A percentile compares a stretch with the other conserved stretches of the same genome.
Conservation (phyloP, 2,329 filamentous ascomycete genomes). For the Fusarium albosuccineum region DNA sequence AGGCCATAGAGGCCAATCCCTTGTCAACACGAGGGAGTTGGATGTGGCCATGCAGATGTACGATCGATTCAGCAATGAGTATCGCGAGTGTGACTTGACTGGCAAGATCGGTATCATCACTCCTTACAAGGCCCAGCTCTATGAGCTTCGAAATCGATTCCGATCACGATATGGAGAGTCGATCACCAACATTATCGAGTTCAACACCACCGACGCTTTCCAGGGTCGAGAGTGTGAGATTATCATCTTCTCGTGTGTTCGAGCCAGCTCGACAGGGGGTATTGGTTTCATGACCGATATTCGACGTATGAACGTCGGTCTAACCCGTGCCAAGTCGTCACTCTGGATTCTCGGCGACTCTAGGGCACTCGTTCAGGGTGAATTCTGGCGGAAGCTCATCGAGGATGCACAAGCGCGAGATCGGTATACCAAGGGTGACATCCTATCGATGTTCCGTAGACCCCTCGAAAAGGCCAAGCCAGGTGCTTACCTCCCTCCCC, state of each 20-base stretch:
- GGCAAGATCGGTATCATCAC: conserved; percentile 97
- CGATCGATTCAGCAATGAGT: conserved; percentile 81
- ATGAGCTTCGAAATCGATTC: conserved; percentile 83
- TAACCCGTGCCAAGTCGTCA: conserved; percentile 96
- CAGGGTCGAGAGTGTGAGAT: conserved; percentile 97
- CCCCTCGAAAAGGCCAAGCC: conserved; percentile 55
- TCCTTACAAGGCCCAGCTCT: conserved; percentile 94
- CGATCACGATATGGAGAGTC: conserved; percentile 76
- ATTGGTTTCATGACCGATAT: conserved; percentile 99
- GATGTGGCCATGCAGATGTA: conserved; percentile 89
- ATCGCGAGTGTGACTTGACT: conserved; percentile 74
- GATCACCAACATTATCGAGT: conserved; percentile 87
- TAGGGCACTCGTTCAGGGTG: conserved; percentile 83
- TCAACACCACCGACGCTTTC: conserved; percentile 99
- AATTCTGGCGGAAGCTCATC: conserved; percentile 91
- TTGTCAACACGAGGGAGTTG: conserved; percentile 90
- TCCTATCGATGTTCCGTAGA: conserved; percentile 63
- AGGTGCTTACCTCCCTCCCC: conserved; percentile 36
- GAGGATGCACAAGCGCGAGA: conserved; percentile 81
- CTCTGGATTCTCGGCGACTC: conserved; percentile 97
- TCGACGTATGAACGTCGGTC: conserved; percentile 98
- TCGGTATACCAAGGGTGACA: conserved; percentile 78
- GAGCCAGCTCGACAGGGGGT: conserved; percentile 90
- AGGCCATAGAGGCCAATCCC: conserved; percentile 86
- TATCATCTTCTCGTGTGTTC: conserved; percentile 98